phyloP scores from a whole-genome alignment of 2,329 filamentous ascomycete genomes.

The Diaporthe batatas region DNA sequence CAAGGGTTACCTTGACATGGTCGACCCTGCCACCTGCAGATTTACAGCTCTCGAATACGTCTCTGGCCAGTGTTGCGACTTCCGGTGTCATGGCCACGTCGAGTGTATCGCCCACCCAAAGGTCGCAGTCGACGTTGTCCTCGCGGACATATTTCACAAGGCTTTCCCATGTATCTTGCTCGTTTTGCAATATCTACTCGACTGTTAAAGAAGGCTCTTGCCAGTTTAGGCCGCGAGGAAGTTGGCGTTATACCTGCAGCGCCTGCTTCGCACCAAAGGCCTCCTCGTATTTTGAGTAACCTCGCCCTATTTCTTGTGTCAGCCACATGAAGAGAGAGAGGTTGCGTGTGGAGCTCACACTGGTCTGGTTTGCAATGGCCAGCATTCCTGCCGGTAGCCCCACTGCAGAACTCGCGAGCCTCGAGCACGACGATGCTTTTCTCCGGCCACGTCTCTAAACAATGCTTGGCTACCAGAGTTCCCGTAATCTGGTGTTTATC shows the following conservation, averaged over 20 bases:
- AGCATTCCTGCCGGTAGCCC: conserved; percentile 41
- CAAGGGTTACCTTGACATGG: conserved; percentile 6
- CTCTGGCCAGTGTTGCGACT: background rate
- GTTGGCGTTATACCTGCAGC: background rate
- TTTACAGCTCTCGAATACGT: background rate
- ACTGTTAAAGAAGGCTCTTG: background rate
- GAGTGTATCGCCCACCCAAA: conserved; percentile 15
- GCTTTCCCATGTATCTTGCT: conserved; percentile 3
- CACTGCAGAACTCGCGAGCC: conserved; percentile 42
- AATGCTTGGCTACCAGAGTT: conserved; percentile 39
- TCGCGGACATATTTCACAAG: background rate
- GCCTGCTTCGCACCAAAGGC: conserved; percentile 16
- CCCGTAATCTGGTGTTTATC: conserved; percentile 33
- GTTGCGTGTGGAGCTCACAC: background rate
- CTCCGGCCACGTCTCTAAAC: conserved; percentile 41
- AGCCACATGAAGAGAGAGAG: background rate
- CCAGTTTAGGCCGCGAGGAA: no score
- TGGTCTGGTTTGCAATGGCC: conserved; percentile 32
- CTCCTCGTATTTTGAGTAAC: conserved; percentile 26
- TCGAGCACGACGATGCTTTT: conserved; percentile 43
- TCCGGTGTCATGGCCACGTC: conserved; percentile 14
- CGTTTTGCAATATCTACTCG: background rate
- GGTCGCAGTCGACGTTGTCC: background rate
- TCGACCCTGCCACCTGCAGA: background rate
- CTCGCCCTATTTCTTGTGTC: background rate